Conservation (phyloP, 495 filamentous ascomycete genomes). For the Cercophora sp. region DNA sequence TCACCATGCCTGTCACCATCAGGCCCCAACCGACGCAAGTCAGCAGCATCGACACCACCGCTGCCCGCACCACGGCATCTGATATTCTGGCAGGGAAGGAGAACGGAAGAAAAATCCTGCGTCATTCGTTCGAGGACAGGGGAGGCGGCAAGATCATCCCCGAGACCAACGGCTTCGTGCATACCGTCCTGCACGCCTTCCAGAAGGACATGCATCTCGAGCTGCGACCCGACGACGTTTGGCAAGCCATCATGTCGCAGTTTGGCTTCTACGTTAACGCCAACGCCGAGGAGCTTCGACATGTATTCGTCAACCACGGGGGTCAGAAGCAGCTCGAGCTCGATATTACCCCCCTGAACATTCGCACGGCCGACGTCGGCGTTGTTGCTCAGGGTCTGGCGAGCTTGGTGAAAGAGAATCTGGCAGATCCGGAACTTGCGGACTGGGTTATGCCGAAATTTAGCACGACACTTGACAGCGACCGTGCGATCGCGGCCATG, state of each 20-base stretch:
- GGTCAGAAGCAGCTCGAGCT: neutral
- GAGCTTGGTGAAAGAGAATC: neutral
- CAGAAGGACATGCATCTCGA: conserved; percentile 48
- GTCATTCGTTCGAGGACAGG: too few relatives aligned
- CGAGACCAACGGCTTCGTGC: conserved; percentile 47
- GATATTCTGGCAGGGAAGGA: too few relatives aligned
- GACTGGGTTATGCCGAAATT: conserved; percentile 32
- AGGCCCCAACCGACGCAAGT: too few relatives aligned
- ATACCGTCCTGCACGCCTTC: conserved; percentile 46
- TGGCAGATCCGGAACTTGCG: conserved; percentile 16
- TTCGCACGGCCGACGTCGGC: neutral
- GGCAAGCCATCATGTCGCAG: conserved; percentile 54
- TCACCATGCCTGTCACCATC: too few relatives aligned
- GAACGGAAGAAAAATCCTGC: too few relatives aligned
- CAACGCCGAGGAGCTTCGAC: conserved; percentile 44
- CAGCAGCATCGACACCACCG: too few relatives aligned
- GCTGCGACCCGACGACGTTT: conserved; percentile 58
- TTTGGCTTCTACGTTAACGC: conserved; percentile 50
- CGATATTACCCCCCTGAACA: neutral
- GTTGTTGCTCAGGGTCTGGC: neutral
- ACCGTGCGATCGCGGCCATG: conserved; percentile 22
- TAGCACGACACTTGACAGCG: conserved; percentile 25
- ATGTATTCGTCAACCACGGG: conserved; percentile 40
- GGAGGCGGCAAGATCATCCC: too few relatives aligned
- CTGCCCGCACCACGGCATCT: too few relatives aligned